Base-by-base conservation (phyloP, 1,284 basidiomycete genomes). In the Rhodotorula glutinis region DNA sequence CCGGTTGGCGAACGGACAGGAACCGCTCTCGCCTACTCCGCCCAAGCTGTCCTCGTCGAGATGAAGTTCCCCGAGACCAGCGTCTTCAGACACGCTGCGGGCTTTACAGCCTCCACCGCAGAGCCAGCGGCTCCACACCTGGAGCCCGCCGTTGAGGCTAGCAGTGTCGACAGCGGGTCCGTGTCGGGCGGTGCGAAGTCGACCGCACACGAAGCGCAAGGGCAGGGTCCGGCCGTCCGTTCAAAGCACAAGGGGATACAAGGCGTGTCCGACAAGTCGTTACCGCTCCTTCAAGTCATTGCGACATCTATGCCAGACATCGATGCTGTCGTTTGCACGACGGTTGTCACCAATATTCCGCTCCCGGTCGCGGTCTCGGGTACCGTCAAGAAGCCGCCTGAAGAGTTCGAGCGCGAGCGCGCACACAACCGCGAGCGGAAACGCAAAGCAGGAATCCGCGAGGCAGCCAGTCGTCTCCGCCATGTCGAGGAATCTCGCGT, bases 281-380 rank as follows among this genome's bases (percentile, higher is more conserved):
- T 38, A 11, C 62, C 62, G 4, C 52, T 63, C 49, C 47, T 63
- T 4, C 62, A 63, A 29, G n/a, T 63, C 33, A 55, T 63, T 29
- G 62, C 62, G 19, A 63, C 54, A 2, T 43, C 52, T 9, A 23
- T 44, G 21, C 40, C 23, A 14, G 55, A 57, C 5, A n/a, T 2
- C 29, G 62, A 52, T 27, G 40, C 57, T 14, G 51, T 63, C 41
- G 7, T 63, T 23, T 44, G 40, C 49, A 63, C 62, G 30, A 53
- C 40, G 3, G 51, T 63, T 29, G 13, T 53, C 25, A 47, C 55
- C 40, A 63, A 63, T 23, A 30, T 57, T 19, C 62, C 62, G 13
- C 54, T 63, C 16, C 47, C 49, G 21, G 55, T 53, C 47, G 5
- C 33, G 33, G 33, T 38, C 5, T 38, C 33, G 33, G 33, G 33